Conservation (phyloP, 2,329 filamentous ascomycete species). For the Metarhizium anisopliae region DNA sequence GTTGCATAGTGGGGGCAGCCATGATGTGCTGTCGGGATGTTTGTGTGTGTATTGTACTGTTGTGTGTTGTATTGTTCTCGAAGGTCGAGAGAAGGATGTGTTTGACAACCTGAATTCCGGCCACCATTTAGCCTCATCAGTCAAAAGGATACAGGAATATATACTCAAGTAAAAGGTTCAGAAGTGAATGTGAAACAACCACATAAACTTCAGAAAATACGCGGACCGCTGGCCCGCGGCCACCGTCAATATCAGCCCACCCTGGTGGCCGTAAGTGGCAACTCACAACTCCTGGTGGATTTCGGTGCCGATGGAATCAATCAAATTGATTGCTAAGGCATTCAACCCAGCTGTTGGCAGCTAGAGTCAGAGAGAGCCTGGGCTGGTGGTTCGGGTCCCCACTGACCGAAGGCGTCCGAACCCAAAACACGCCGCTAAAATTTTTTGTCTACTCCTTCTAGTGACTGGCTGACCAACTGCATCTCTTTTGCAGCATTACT, state of each 20-base stretch:
- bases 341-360: neutral
- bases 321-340: neutral
- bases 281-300: neutral
- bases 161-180: neutral
- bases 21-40: slow-evolving; percentile 6
- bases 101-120: slow-evolving; percentile 1
- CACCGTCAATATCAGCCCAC: slow-evolving; percentile 1
- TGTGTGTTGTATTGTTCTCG: neutral
- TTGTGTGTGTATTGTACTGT: neutral
- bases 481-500: too few species aligned
- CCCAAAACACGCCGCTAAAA: neutral
- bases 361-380: too few species aligned
- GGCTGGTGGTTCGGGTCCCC: neutral
- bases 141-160: slow-evolving; percentile 1
- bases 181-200: neutral
- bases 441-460: too few species aligned
- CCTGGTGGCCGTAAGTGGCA: neutral
- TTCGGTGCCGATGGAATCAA: neutral
- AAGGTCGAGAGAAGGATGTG: neutral
- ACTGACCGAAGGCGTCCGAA: neutral
- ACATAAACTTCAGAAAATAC: neutral
- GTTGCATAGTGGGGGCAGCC: slow-evolving; percentile 11
- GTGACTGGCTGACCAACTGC: too few species aligned
- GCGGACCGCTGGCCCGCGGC: slow-evolving; percentile 6
- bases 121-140: neutral